Conservation (phyloP, 2,329 filamentous ascomycete genomes). For the Penicillium sp. region DNA sequence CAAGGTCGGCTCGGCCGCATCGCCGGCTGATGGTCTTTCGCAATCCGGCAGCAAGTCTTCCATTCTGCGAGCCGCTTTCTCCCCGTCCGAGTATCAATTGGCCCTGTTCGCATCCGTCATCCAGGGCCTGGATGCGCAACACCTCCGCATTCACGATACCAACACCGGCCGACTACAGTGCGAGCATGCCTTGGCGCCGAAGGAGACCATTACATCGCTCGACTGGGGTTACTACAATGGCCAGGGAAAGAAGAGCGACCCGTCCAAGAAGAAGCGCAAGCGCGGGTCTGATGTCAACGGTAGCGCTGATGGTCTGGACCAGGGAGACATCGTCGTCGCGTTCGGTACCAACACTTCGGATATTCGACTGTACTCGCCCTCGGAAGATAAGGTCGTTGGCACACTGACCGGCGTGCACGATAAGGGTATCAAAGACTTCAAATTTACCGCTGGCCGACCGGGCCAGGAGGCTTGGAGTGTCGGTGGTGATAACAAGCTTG, state of each 20-base stretch:
- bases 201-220: slow-evolving; percentile 46
- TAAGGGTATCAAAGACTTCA: slow-evolving; percentile 48
- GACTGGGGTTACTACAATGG: slow-evolving; percentile 48
- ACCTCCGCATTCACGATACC: slow-evolving; percentile 50
- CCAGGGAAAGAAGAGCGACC: slow-evolving; percentile 33
- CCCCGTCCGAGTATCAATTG: slow-evolving; percentile 48
- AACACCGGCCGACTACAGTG: slow-evolving; percentile 47
- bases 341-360: slow-evolving; percentile 48
- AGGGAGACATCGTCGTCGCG: slow-evolving; percentile 45
- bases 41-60: slow-evolving; percentile 43
- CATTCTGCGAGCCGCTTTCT: slow-evolving; percentile 48
- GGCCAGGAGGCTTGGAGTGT: slow-evolving; percentile 49
- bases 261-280: slow-evolving; percentile 50
- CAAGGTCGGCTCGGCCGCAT: slow-evolving; percentile 43
- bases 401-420: slow-evolving; percentile 45
- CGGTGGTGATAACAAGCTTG: slow-evolving; percentile 49
- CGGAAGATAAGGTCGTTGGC: slow-evolving; percentile 45
- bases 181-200: slow-evolving; percentile 46
- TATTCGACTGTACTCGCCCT: slow-evolving; percentile 47
- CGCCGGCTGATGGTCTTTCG: slow-evolving; percentile 35
- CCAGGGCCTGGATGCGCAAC: slow-evolving; percentile 49
- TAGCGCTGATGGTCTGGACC: slow-evolving; percentile 28
- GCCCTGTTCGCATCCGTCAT: slow-evolving; percentile 52
- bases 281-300: slow-evolving; percentile 42
- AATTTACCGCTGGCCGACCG: slow-evolving; percentile 42